Evolutionary conservation across 176 grass and related monocot species (phyloP), one percentile per base, ranked within the genome.

Genomic region (Lolium rigidum): DNA sequence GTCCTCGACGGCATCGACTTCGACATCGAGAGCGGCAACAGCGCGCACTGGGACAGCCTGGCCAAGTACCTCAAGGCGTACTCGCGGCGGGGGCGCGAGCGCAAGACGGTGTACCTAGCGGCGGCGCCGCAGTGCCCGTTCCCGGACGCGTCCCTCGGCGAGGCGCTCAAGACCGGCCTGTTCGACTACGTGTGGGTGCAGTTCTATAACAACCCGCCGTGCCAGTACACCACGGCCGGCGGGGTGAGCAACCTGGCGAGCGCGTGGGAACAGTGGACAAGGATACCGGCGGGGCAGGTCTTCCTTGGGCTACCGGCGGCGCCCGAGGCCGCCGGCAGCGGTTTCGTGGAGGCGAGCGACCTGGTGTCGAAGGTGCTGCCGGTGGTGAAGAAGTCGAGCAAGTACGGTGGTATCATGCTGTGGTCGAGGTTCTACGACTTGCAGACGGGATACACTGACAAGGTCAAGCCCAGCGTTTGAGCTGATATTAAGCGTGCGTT

Each of bases 161-260:
- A 8, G 11, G 93, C 93, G 43, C 86, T 95, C 3, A 3, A 16
- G 3, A 95, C 93, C 10, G 90, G 90, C 1, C 75, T 91, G 37
- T 95, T 97, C 57, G 89, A 97, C 87, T 95, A 95, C 89, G 90
- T 97, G 35, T 97, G 95, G 95, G 87, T 97, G 54, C 95, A 97
- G 86, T 97, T 97, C 71, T 97, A 93, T 77, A 95, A 95, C 73
- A 93, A 97, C 81, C 84, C 78, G 16, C 70, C 60, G 26, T 97
- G 92, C 82, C 78, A 97, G 84, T 97, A 84, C 89, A 74, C 55
- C 67, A 9, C 87, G 50, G 60, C 10, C 28, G 59, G 70, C 15
- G 80, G 78, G 54, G 44, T 26, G 25, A 43, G 20, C 16, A 49
- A 55, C 26, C 87, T 95, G 10, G 69, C 62, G 44, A 9, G 57